Base-by-base conservation (phyloP, 176 grass and related monocot genomes). In the Musa troglodytarum region DNA sequence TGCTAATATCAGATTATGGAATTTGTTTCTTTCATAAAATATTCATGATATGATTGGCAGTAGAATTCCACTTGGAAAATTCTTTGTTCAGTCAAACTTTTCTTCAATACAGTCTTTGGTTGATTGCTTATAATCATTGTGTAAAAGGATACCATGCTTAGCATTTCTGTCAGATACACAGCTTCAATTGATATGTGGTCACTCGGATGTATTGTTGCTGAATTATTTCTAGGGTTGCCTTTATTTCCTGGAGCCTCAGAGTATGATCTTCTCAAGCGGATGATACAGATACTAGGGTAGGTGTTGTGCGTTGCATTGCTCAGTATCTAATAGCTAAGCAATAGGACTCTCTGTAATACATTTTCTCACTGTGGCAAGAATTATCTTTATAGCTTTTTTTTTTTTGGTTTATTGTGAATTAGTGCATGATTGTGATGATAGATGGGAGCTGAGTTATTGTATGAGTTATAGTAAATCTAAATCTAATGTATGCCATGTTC, bases 131-230 rank as follows among this genome's bases (percentile, higher is more conserved):
- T 63, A 22, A 10, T 62, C 29, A 14, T 12, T 63, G 6, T 52
- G 16, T 26, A 56, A 56, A 74, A 55, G 6, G 13, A 21, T 55
- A 7, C 82, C 57, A 69, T 51, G 11, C 90, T 98, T 98, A 81
- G 91, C 78, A 58, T 86, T 79, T 71, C 63, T 74, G 8, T 64
- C 80, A 98, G 95, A 94, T 98, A 98, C 86, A 92, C 86, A 71
- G 86, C 91, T 65, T 83, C 96, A 34, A 99, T 99, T 75, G 96
- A 95, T 83, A 99, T 99, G 96, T 99, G 96, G 96, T 99, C 96
- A 51, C 87, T 99, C 26, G 96, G 96, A 17, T 99, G 96, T 76
- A 92, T 99, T 62, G 88, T 95, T 68, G 91, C 90, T 22, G 96
- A 99, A 76, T 76, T 99, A 53, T 99, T 89, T 81, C 89, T 99